These are phyloP conservation scores for Chlorophyllum brunneum DNA, from an alignment of 768 basidiomycete species.

Conservation along the genomic window DNA sequence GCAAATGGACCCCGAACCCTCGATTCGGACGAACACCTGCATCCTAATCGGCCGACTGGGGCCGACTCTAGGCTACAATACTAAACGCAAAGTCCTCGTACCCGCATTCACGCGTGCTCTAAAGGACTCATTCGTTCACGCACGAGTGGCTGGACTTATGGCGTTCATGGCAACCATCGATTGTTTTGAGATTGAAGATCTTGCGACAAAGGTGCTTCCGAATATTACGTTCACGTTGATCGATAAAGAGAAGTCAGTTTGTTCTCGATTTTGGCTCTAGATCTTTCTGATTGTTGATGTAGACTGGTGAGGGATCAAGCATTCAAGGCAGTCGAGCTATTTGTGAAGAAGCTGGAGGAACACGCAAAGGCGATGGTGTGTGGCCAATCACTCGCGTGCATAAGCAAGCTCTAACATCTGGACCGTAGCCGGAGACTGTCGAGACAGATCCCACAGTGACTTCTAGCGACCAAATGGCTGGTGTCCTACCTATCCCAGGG, in stretches of 20 bases:
- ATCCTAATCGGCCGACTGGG: slow-evolving; percentile 92
- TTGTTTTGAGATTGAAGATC: slow-evolving; percentile 82
- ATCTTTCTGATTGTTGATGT: background rate
- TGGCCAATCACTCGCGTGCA: background rate
- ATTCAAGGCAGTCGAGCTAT: slow-evolving; percentile 88
- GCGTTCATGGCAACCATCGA: slow-evolving; percentile 94
- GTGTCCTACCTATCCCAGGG: slow-evolving; percentile 33
- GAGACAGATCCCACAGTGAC: slow-evolving; percentile 26
- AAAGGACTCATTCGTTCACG: slow-evolving; percentile 90
- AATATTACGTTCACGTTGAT: slow-evolving; percentile 75
- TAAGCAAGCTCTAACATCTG: background rate
- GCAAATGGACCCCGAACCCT: slow-evolving; percentile 89
- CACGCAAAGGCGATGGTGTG: slow-evolving; percentile 83
- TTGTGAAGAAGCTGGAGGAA: slow-evolving; percentile 77
- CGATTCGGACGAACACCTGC: slow-evolving; percentile 96
- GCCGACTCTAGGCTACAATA: slow-evolving; percentile 78
- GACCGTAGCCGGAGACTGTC: slow-evolving; percentile 36
- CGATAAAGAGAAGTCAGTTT: slow-evolving; percentile 86
- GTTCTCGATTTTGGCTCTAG: background rate
- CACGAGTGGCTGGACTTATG: slow-evolving; percentile 91
- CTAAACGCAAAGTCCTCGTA: slow-evolving; percentile 94
- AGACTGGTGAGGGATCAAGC: slow-evolving; percentile 95
- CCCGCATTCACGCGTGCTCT: slow-evolving; percentile 89
- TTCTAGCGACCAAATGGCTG: slow-evolving; percentile 15
- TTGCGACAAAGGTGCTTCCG: slow-evolving; percentile 88